Evolutionary conservation across 1,284 basidiomycete species (phyloP), one percentile per base, ranked within the genome.

Genomic region (Lentinula novae-zelandiae): DNA sequence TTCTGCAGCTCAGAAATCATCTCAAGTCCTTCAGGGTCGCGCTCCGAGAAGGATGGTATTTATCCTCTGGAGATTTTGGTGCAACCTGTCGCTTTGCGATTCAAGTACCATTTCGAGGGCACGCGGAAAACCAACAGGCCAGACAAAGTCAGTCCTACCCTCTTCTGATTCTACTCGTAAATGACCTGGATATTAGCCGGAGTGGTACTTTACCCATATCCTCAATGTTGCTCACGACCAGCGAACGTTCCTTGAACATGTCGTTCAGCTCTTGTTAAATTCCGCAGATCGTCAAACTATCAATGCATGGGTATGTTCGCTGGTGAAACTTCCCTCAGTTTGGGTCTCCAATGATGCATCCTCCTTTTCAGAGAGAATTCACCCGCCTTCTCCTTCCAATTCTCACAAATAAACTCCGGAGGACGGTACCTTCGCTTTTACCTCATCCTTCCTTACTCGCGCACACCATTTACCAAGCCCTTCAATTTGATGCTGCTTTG

Each of bases 141-240:
- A 5, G 96, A 98, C 77, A 99, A 97, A 84, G 93, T 90, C 51
- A 33, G 71, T 66, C 9, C 7, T 20, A 48, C 31, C 27, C 56
- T 20, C 22, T 50, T 39, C 17, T 13, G 12, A 40, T 55, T 2
- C 9, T n/a, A 20, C 48, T 22, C 13, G 9, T 27, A 62, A 2
- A 17, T 31, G 31, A 34, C 17, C 12, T 22, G 46, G n/a, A 38
- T 61, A 38, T 60, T 69, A 95, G 92, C 96, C 96, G 0, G 97
- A 98, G 73, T 99, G 96, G 94, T 98, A 93, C 68, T 92, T 99
- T 68, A 90, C 93, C 2, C 93, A 98, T 72, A 81, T 98, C 15
- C 79, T 93, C 33, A 93, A 97, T 67, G 82, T 89, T 58, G 81
- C 86, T 38, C 92, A 93, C 67, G 90, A 95, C 63, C 94, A 96